Conservation (phyloP, 73 alveolate species). For the Stentor roeselii region DNA sequence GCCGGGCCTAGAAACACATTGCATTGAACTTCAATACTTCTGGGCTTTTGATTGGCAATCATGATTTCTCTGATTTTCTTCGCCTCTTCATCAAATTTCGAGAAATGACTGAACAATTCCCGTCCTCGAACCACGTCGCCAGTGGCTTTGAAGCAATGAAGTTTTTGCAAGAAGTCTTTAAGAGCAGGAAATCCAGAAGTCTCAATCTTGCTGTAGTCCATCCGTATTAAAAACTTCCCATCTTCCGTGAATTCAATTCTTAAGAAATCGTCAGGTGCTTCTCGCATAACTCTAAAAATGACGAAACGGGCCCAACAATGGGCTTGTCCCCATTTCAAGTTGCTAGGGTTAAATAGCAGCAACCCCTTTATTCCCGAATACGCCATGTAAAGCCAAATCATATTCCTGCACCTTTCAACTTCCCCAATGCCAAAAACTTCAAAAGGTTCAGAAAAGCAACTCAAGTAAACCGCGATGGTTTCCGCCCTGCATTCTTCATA, state of each 20-base stretch:
- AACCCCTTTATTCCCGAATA: constrained; percentile 57
- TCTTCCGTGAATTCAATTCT: constrained; percentile 45
- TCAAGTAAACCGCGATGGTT: constrained; percentile 81
- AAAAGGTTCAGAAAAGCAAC: constrained; percentile 60
- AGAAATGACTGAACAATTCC: constrained; percentile 39
- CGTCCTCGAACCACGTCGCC: constrained; percentile 39
- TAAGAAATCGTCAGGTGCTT: constrained; percentile 38
- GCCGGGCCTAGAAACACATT: constrained; percentile 30
- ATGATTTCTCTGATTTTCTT: constrained; percentile 38
- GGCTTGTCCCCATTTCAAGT: constrained; percentile 65
- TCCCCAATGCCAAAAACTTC: constrained; percentile 46
- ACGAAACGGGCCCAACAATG: constrained; percentile 56
- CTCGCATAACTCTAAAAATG: constrained; percentile 39
- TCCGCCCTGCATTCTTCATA: constrained; percentile 96
- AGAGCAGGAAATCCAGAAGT: constrained; percentile 57
- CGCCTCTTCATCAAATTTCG: constrained; percentile 37
- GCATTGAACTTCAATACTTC: constrained; percentile 33
- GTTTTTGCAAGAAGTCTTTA: constrained; percentile 39
- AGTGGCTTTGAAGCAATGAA: constrained; percentile 35
- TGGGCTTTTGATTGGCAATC: constrained; percentile 40
- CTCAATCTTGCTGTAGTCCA: constrained; percentile 70
- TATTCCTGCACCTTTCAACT: constrained; percentile 44
- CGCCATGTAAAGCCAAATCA: constrained; percentile 53
- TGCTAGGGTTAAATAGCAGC: constrained; percentile 35
- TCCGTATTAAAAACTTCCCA: constrained; percentile 43